Conservation (phyloP, 176 grass and related monocot genomes). For the Musa schizocarpa region DNA sequence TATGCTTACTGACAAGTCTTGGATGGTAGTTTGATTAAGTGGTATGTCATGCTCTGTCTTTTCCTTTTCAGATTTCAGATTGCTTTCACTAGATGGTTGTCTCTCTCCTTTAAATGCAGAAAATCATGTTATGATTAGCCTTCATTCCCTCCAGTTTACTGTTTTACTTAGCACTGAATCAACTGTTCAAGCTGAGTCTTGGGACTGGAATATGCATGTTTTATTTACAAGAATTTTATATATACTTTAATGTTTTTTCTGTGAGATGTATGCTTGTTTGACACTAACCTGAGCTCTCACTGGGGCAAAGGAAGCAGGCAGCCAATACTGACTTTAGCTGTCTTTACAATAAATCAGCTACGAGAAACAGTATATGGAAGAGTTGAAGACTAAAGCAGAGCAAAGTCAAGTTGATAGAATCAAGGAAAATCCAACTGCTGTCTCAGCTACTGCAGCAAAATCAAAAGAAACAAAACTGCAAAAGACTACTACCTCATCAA, state of each 20-base stretch:
- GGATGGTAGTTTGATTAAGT: neutral
- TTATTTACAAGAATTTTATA: neutral
- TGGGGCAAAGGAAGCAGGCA: neutral
- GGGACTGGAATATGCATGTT: neutral
- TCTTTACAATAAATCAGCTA: slow-evolving; percentile 33
- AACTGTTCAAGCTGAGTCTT: neutral
- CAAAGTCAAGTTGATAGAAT: slow-evolving; percentile 38
- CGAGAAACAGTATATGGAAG: slow-evolving; percentile 80
- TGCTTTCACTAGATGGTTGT: neutral
- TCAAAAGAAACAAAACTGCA: slow-evolving; percentile 45
- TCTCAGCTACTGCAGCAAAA: slow-evolving; percentile 31
- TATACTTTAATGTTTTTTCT: neutral
- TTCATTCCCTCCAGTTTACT: neutral
- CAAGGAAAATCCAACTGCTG: slow-evolving; percentile 35
- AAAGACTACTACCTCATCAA: slow-evolving; percentile 68
- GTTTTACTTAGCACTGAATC: neutral
- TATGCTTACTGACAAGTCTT: no score
- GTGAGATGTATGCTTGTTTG: neutral
- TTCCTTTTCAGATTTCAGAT: neutral
- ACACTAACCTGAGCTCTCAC: neutral
- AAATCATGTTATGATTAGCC: neutral
- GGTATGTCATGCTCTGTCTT: neutral
- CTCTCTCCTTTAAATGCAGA: neutral
- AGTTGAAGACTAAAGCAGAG: slow-evolving; percentile 63
- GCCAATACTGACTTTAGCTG: neutral